These are phyloP conservation scores for Brassica carinata DNA, from an alignment of 345 rosid species.

Conservation along the genomic window DNA sequence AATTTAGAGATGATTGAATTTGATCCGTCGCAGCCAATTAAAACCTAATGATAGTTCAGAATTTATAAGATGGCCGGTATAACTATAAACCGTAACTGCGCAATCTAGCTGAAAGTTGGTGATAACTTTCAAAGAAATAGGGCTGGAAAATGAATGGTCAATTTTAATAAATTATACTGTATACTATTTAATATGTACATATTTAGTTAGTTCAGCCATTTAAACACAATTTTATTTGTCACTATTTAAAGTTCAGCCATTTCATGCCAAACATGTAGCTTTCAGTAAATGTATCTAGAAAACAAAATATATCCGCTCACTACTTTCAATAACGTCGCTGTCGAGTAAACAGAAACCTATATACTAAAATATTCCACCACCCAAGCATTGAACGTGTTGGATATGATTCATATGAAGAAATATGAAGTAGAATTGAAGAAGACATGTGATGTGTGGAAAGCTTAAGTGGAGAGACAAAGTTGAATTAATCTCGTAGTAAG, in stretches of 20 bases:
- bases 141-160: background rate
- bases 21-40: conserved; percentile 64
- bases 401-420: no score
- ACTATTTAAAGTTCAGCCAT: background rate
- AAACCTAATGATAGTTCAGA: conserved; percentile 25
- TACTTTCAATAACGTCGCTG: background rate
- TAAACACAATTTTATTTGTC: background rate
- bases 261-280: conserved; percentile 22
- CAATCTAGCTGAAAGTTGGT: background rate
- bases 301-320: background rate
- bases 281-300: background rate
- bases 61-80: background rate
- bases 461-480: no score
- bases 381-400: background rate
- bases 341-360: background rate
- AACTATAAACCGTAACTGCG: background rate
- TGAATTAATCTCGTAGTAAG: no score
- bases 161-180: background rate
- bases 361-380: background rate
- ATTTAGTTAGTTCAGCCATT: background rate
- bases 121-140: background rate
- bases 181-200: no score
- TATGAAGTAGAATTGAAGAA: no score
- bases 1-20: conserved; percentile 47
- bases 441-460: no score